These are phyloP conservation scores for Excoecaria cochinchinensis DNA, from an alignment of 345 rosid species.

Conservation along the genomic window DNA sequence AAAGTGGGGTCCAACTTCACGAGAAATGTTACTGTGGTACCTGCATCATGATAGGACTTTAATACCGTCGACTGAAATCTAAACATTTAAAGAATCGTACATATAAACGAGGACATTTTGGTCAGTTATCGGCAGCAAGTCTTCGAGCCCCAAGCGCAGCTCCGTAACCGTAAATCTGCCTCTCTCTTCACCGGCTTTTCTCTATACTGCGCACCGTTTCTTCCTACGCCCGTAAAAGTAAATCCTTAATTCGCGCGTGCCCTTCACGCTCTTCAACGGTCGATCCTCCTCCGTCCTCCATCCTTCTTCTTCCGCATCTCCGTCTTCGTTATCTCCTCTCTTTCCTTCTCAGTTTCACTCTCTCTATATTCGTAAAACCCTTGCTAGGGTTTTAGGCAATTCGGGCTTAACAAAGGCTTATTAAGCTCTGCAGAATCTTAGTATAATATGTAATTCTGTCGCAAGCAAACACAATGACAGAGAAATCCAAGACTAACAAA, in stretches of 20 bases:
- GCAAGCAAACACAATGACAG: constrained; percentile 39
- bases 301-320: background rate
- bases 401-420: background rate
- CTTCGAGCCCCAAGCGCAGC: background rate
- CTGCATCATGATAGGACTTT: no score
- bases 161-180: background rate
- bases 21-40: no score
- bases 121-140: background rate
- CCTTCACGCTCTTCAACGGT: constrained; percentile 24
- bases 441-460: constrained; percentile 35
- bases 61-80: no score
- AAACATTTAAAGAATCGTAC: no score
- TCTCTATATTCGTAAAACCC: background rate
- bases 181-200: background rate
- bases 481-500: constrained; percentile 42
- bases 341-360: background rate
- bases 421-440: background rate
- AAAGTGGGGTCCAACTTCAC: no score
- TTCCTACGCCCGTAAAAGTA: background rate
- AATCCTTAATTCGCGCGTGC: constrained; percentile 22
- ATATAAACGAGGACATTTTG: background rate
- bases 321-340: background rate
- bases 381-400: constrained; percentile 34
- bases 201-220: constrained; percentile 3
- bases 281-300: background rate